Base-by-base conservation (phyloP, 306 rosid species). In the Oemleria cerasiformis region DNA sequence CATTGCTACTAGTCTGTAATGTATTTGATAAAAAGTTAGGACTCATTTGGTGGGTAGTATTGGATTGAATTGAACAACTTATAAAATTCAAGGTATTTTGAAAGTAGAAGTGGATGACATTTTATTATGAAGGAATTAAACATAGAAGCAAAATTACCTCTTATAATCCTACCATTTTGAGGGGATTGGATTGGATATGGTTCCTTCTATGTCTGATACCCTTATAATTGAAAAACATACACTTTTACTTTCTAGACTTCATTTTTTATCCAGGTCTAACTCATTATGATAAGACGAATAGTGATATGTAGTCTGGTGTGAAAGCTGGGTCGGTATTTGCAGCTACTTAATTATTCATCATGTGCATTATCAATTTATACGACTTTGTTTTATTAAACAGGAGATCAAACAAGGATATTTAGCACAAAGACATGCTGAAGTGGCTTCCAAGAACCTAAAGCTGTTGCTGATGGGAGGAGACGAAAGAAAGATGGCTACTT, bases 371-470 rank as follows among this genome's bases (percentile, higher is more conserved):
- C 61, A 55, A 55, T 55, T 5, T 55, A 34, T 55, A 55, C 4
- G 16, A 55, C 34, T 5, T 55, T 58, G 19, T 23, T 30, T 58
- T 12, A 10, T 63, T n/a, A 47, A 61, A 41, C 76, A 77, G 80
- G 80, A 77, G 68, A 70, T 77, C 71, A 77, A 77, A 55, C 86
- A 82, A 62, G 86, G 86, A n/a, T 78, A 67, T 41, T 60, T 78
- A 40, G 82, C 82, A 61, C 70, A 78, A 40, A 70, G 42, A 53
- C 85, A 82, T 61, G 85, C 77, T 9, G 63, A 44, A 20, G 74
- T 77, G 70, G 68, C 72, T 6, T 50, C 59, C 49, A 74, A 69
- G 77, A 82, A 82, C 82, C 54, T 82, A 57, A 77, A 74, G 69
- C 20, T 73, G 41, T 36, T 82, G 63, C 17, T 74, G 5, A 60